Evolutionary conservation across 805 yeast species (phyloP).

Genomic region (Starmera dryadoides): DNA sequence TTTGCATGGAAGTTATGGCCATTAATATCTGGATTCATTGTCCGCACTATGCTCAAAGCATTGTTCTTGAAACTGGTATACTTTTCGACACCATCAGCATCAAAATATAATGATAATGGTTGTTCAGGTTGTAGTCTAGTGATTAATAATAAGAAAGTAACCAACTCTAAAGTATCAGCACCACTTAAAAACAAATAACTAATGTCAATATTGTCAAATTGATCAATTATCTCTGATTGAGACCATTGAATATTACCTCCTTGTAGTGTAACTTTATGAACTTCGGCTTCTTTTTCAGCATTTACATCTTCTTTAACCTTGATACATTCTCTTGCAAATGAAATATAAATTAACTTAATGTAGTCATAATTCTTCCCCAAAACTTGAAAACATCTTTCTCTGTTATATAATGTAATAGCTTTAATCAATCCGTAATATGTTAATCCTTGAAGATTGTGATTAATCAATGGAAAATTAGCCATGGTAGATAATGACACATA

Average conservation of each 20-base stretch:
- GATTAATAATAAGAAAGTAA: slow-evolving; percentile 43
- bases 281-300: slow-evolving; percentile 8
- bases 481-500: slow-evolving; percentile 35
- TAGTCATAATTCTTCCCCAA: slow-evolving; percentile 32
- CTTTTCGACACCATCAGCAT: slow-evolving; percentile 16
- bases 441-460: slow-evolving; percentile 24
- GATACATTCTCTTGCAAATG: slow-evolving; percentile 26
- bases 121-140: slow-evolving; percentile 30
- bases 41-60: slow-evolving; percentile 39
- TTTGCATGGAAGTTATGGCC: slow-evolving; percentile 11
- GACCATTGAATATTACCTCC: slow-evolving; percentile 16
- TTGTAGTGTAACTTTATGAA: slow-evolving; percentile 8
- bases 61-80: slow-evolving; percentile 37
- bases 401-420: slow-evolving; percentile 34
- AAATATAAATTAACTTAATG: slow-evolving; percentile 38
- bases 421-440: slow-evolving; percentile 34
- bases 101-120: slow-evolving; percentile 21
- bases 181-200: slow-evolving; percentile 32
- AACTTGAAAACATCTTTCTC: slow-evolving; percentile 31
- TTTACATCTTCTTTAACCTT: slow-evolving; percentile 7
- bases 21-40: slow-evolving; percentile 36
- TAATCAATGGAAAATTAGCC: slow-evolving; percentile 43
- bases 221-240: slow-evolving; percentile 28
- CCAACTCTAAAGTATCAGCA: slow-evolving; percentile 30
- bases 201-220: slow-evolving; percentile 37